Base-by-base conservation (phyloP, 108 stramenopile species). In the Schizochytrium sp. region DNA sequence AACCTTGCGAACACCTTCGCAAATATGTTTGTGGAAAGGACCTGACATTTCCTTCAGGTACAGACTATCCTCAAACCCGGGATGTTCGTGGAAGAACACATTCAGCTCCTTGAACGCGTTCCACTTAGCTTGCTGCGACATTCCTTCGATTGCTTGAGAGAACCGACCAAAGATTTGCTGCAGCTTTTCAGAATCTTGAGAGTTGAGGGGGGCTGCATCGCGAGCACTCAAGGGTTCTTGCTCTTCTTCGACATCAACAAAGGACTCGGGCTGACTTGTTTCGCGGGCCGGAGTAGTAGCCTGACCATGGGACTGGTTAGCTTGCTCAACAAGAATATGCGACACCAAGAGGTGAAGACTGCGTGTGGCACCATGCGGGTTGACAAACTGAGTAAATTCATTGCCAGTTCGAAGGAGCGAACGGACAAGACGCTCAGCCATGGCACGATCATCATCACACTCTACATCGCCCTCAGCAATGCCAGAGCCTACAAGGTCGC, bases 111-210 rank as follows among this genome's bases (percentile, higher is more conserved):
- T 49, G 53, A 83, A 55, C 50, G 76, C 76, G 13, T 83, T 53
- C 53, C 53, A 17, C 28, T 55, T 83, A 5, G 47, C 76, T 5
- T 46, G 10, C 3, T 17, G 47, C 50, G 47, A 49, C 47, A 55
- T 55, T 38, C 50, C 76, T 13, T 55, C 53, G 40, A 83, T 83
- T 0, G 76, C 76, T 50, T 83, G 50, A n/a, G 76, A 83, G 28
- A 83, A 55, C 5, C 76, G 47, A 10, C 76, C 53, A 55, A 83
- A 83, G 55, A 83, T 83, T 40, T 83, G 45, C 76, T 49, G 53
- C 76, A 83, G 3, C 8, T 28, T 7, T 28, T 55, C 45, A 47
- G 47, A 49, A 53, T 83, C 76, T 0, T 1, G 38, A 8, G 10
- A 10, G 47, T 53, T 55, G 50, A 83, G 28, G 50, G 76, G 64